Percentiles rank a stretch among this genome's conserved stretches.
Evolutionary conservation across 2,329 filamentous ascomycete genomes (phyloP).

Genomic region (Alternaria angustiovoidea): DNA sequence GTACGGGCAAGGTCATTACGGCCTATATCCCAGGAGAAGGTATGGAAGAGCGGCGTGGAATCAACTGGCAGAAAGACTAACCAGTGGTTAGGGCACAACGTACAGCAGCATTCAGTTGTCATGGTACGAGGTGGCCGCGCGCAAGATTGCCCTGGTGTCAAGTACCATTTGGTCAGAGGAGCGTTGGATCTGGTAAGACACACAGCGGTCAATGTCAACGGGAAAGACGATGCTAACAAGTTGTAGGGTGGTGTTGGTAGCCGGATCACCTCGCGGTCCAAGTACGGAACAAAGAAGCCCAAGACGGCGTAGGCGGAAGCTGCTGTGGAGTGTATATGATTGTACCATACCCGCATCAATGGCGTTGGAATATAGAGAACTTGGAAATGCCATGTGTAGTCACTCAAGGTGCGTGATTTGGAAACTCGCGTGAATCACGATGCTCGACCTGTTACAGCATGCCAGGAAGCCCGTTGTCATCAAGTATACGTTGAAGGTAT

Average conservation of each 20-base stretch:
- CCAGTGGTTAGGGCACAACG: conserved; percentile 76
- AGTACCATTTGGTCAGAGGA: conserved; percentile 91
- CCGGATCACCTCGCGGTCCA: conserved; percentile 84
- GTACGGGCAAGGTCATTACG: conserved; percentile 84
- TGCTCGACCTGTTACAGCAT: neutral
- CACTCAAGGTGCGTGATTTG: neutral
- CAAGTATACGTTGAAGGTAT: neutral
- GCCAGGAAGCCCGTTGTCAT: neutral
- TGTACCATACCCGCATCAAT: conserved; percentile 39
- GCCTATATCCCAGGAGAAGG: conserved; percentile 96
- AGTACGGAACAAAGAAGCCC: conserved; percentile 98
- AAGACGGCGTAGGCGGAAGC: conserved; percentile 62
- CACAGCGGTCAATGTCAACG: neutral
- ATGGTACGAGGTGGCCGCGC: conserved; percentile 90
- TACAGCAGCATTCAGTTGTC: conserved; percentile 98
- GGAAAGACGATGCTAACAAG: conserved; percentile 28
- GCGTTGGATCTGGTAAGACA: conserved; percentile 86
- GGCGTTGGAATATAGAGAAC: conserved; percentile 27
- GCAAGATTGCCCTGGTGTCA: conserved; percentile 98
- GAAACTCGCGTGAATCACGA: neutral
- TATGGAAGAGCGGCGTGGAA: conserved; percentile 40
- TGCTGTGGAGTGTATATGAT: conserved; percentile 21
- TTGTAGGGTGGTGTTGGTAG: conserved; percentile 86
- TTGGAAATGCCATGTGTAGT: neutral
- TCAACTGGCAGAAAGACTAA: conserved; percentile 14